phyloP scores from a whole-genome alignment of 2,329 filamentous ascomycete genomes.

The Fusarium oxysporum region DNA sequence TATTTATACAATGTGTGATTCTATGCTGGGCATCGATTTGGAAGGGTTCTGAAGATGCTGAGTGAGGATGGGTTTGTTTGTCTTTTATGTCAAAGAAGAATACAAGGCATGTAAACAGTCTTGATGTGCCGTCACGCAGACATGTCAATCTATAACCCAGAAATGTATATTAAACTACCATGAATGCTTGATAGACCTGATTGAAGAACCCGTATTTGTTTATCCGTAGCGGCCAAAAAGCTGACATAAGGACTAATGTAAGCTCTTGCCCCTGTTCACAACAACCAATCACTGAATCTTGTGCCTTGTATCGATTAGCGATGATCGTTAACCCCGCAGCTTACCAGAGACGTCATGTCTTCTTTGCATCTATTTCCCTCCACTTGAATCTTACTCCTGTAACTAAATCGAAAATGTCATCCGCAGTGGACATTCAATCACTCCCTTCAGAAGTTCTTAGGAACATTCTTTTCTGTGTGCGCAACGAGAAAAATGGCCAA shows the following conservation, averaged over 20 bases:
- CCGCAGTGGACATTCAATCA: not conserved
- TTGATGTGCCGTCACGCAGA: accelerated
- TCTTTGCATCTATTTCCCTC: not conserved
- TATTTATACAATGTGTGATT: no score
- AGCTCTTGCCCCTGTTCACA: not conserved
- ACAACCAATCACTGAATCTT: not conserved
- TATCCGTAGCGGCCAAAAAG: not conserved
- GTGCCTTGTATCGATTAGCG: not conserved
- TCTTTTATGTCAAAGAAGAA: not conserved
- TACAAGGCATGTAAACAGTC: not conserved
- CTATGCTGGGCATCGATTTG: not conserved
- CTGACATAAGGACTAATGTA: not conserved
- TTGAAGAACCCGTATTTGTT: not conserved
- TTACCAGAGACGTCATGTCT: not conserved
- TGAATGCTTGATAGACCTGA: accelerated
- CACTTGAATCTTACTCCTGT: not conserved
- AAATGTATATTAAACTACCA: accelerated
- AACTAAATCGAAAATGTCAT: not conserved
- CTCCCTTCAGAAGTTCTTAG: not conserved
- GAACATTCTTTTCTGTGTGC: not conserved
- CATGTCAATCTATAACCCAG: accelerated
- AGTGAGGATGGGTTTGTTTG: not conserved
- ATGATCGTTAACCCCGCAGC: not conserved
- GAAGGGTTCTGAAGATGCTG: not conserved
- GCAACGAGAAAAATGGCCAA: not conserved